Conservation (phyloP, 2,329 filamentous ascomycete species). For the Curvularia sp. region DNA sequence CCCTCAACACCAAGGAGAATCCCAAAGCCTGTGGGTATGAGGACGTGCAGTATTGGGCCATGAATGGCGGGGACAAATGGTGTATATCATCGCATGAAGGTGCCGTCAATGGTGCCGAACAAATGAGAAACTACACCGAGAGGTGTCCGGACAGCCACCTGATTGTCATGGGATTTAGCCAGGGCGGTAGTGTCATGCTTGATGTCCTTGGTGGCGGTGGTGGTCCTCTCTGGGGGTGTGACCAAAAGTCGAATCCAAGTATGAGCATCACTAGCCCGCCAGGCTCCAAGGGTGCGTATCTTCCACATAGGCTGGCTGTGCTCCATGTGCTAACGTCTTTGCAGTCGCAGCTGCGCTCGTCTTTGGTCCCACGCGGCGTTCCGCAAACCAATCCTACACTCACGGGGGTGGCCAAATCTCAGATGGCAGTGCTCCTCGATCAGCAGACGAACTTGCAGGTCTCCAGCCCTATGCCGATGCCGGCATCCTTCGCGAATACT, state of each 20-base stretch:
- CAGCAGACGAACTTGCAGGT: conserved; percentile 30
- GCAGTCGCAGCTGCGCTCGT: conserved; percentile 35
- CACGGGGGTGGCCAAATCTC: conserved; percentile 32
- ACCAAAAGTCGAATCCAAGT: conserved; percentile 29
- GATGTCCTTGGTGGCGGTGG: conserved; percentile 39
- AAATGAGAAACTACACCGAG: conserved; percentile 40
- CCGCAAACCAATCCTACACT: conserved; percentile 35
- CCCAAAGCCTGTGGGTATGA: conserved; percentile 38
- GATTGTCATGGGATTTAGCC: conserved; percentile 39
- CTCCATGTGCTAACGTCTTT: conserved; percentile 13
- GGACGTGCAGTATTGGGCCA: conserved; percentile 36
- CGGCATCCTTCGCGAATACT: conserved; percentile 67
- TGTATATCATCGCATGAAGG: conserved; percentile 39
- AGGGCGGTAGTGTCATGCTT: conserved; percentile 36
- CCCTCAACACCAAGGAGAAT: conserved; percentile 32
- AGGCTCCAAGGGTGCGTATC: conserved; percentile 32
- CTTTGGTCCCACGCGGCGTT: conserved; percentile 37
- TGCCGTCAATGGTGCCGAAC: conserved; percentile 33
- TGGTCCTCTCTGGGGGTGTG: conserved; percentile 36
- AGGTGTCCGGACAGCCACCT: conserved; percentile 39
- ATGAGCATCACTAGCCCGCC: conserved; percentile 33
- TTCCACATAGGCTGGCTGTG: no score
- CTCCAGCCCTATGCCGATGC: conserved; percentile 44
- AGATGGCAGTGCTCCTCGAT: conserved; percentile 32
- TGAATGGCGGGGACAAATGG: conserved; percentile 37